phyloP scores from a whole-genome alignment of 805 yeast genomes.

The Kazachstania taianensis region DNA sequence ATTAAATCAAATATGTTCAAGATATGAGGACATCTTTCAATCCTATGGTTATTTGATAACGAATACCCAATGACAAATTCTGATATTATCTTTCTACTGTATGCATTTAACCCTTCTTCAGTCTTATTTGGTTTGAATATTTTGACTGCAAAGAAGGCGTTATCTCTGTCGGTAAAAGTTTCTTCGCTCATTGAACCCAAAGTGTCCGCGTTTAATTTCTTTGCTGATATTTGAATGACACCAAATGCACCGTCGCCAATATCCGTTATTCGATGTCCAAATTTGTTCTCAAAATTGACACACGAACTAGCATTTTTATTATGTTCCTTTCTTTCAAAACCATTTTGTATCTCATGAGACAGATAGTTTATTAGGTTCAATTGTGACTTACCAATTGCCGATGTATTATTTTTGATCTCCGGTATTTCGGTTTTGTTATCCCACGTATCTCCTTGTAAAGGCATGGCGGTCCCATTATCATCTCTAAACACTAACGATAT shows the following conservation, averaged over 20 bases:
- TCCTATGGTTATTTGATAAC: conserved; percentile 24
- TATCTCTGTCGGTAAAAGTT: too few species aligned
- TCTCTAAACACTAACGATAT: neutral
- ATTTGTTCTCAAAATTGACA: too few species aligned
- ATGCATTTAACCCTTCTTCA: conserved; percentile 75
- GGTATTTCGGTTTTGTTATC: neutral
- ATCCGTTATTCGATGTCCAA: conserved; percentile 42
- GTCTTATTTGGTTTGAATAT: conserved; percentile 78
- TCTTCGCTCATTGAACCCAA: too few species aligned
- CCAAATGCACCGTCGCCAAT: conserved; percentile 96
- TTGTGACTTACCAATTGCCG: conserved; percentile 43
- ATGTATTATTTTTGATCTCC: neutral
- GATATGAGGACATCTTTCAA: conserved; percentile 40
- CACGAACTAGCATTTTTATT: too few species aligned
- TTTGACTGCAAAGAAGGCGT: conserved; percentile 78
- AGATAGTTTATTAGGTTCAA: conserved; percentile 38
- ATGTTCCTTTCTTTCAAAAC: conserved; percentile 10
- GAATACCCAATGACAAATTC: conserved; percentile 84
- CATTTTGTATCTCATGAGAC: conserved; percentile 18
- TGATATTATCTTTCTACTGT: conserved; percentile 75
- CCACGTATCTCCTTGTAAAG: too few species aligned
- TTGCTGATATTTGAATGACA: conserved; percentile 75
- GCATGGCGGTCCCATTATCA: neutral
- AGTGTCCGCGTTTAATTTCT: conserved; percentile 25
- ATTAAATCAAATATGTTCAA: conserved; percentile 72